A percentile compares a stretch with the other conserved stretches of the same genome.
phyloP scores from a whole-genome alignment of 2,329 filamentous ascomycete genomes.

The Xylariales sp. region DNA sequence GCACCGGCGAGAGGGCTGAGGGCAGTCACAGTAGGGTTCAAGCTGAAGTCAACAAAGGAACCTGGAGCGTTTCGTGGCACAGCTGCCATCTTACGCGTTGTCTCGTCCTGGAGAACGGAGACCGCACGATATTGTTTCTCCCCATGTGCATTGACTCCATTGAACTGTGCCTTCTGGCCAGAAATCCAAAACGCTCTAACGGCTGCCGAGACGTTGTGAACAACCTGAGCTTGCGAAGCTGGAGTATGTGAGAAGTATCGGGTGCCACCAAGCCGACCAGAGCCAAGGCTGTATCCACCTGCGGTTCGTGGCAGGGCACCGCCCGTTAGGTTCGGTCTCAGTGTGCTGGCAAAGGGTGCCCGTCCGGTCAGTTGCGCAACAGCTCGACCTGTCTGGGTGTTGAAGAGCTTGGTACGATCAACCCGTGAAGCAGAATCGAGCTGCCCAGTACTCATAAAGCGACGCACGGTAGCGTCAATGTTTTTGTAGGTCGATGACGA shows the following conservation, averaged over 20 bases:
- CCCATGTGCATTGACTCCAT: conserved; percentile 69
- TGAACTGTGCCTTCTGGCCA: conserved; percentile 82
- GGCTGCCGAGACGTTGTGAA: conserved; percentile 92
- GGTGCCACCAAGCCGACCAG: conserved; percentile 64
- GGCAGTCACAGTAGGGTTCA: conserved; percentile 87
- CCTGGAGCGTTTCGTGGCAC: conserved; percentile 59
- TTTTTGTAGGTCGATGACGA: conserved; percentile 38
- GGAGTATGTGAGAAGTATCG: conserved; percentile 90
- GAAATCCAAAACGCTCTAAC: conserved; percentile 90
- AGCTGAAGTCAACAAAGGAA: conserved; percentile 80
- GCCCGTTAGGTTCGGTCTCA: conserved; percentile 89
- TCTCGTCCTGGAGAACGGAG: conserved; percentile 69
- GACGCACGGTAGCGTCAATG: conserved; percentile 40
- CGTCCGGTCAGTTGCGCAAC: conserved; percentile 63
- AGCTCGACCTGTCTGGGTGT: conserved; percentile 44
- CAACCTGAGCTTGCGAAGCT: conserved; percentile 79
- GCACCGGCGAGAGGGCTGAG: conserved; percentile 65
- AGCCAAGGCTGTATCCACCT: conserved; percentile 79
- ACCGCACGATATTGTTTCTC: conserved; percentile 77
- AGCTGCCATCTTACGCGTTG: conserved; percentile 61
- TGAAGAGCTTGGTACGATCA: conserved; percentile 45
- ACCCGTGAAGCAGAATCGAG: conserved; percentile 28
- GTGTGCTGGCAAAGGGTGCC: conserved; percentile 80
- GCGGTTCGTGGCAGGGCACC: conserved; percentile 80
- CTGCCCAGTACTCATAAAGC: conserved; percentile 43